These are phyloP conservation scores for Amanita pallidorosea DNA, from an alignment of 768 basidiomycete species.

Conservation along the genomic window DNA sequence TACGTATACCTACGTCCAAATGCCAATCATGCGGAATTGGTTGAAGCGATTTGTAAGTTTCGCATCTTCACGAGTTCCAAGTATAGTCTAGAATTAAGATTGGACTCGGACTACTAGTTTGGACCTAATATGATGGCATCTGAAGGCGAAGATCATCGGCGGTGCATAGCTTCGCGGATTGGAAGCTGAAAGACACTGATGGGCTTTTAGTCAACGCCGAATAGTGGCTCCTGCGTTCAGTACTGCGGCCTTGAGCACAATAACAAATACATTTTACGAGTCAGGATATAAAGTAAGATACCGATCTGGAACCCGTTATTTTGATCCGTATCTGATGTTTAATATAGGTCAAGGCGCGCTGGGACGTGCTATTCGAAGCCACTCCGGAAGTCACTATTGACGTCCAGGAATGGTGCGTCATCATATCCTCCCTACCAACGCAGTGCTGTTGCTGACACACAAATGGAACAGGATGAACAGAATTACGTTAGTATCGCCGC, in stretches of 20 bases:
- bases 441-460: not conserved
- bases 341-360: not conserved
- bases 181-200: not conserved
- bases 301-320: not conserved
- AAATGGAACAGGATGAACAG: constrained; percentile 30
- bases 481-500: constrained; percentile 23
- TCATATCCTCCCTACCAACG: not conserved
- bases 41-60: constrained; percentile 12
- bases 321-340: not conserved
- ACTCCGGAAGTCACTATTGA: not conserved
- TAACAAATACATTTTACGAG: constrained; percentile 28
- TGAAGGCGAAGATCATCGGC: constrained; percentile 31
- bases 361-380: not conserved
- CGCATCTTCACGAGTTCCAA: not conserved
- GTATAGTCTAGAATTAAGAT: not conserved
- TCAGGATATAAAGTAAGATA: constrained; percentile 25
- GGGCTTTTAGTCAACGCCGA: constrained; percentile 24
- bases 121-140: constrained; percentile 28
- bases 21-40: constrained; percentile 14
- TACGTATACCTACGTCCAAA: constrained; percentile 15
- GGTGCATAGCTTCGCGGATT: constrained; percentile 12
- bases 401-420: constrained; percentile 1
- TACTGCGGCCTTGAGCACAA: constrained; percentile 23
- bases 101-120: constrained; percentile 11
- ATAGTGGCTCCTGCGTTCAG: constrained; percentile 29